Base-by-base conservation (phyloP, 2,329 filamentous ascomycete species). In the Scedosporium minutisporum region DNA sequence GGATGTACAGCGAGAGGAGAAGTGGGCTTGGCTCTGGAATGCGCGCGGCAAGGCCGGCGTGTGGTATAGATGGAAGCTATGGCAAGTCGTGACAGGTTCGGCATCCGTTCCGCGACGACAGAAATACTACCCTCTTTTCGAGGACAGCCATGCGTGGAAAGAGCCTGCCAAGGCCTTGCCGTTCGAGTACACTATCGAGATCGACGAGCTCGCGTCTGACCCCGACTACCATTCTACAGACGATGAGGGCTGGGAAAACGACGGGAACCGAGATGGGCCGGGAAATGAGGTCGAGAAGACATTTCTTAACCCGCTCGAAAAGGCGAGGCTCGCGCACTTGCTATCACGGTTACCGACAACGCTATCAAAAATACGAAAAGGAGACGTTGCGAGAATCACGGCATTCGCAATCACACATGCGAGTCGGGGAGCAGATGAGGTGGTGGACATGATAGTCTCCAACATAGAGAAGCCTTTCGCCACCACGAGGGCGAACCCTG, bases 1-100 rank as follows among this genome's bases (percentile, higher is more conserved):
- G 0, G 86, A 92, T 62, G 89, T 97, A 1, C 91, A 96, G 71
- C 83, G 82, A 48, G 90, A 96, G 64, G 90, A 96, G 72, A 92
- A 88, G 67, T 97, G 93, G 87, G 89, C 92, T 0, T 99, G 93
- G 90, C 80, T 99, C 4, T 99, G 91, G 87, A 89, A 97, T 72
- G 83, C 92, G 21, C 83, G 87, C 66, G 93, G 87, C 69, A 80
- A 82, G 65, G 92, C 86, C 27, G 93, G 89, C 16, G 84, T 96
- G 16, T 99, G 93, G 83, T 97, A 97, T 73, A 87, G 95, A 53
- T 97, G 91, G 89, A 86, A 91, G 55, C 71, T 97, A 55, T 97
- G 93, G 90, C 87, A 95, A 68, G 82, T 93, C 7, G 79, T 93
- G n/a, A 92, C 89, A 1, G 87, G 87, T 4, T 77, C 77, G 55